phyloP scores from a whole-genome alignment of 495 filamentous ascomycete species.

The Amphirosellinia nigrospora region DNA sequence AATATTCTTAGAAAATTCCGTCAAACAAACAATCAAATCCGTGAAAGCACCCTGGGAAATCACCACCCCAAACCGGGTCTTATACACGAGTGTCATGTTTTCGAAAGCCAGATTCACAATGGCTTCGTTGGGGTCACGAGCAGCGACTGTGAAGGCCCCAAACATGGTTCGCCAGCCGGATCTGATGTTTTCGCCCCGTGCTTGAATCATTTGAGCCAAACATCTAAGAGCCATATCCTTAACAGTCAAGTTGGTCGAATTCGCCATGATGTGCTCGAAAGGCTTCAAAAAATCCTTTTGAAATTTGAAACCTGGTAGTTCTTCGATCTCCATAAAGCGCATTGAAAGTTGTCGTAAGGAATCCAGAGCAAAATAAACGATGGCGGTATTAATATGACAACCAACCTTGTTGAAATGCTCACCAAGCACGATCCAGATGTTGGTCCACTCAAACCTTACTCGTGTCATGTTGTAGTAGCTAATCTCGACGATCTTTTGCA shows the following conservation, averaged over 20 bases:
- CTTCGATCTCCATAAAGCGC: slow-evolving; percentile 98
- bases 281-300: slow-evolving; percentile 99
- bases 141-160: slow-evolving; percentile 95
- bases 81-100: slow-evolving; percentile 97
- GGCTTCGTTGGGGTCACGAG: slow-evolving; percentile 88
- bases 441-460: slow-evolving; percentile 97
- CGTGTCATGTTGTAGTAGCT: slow-evolving; percentile 99
- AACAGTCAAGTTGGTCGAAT: slow-evolving; percentile 85
- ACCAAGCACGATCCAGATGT: slow-evolving; percentile 93
- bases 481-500: slow-evolving; percentile 98
- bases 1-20: slow-evolving; percentile 97
- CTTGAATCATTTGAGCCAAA: slow-evolving; percentile 98
- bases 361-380: slow-evolving; percentile 96
- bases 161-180: slow-evolving; percentile 99
- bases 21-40: slow-evolving; percentile 93
- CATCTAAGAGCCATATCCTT: slow-evolving; percentile 99
- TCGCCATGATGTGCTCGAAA: slow-evolving; percentile 95
- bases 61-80: slow-evolving; percentile 93
- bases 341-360: slow-evolving; percentile 94
- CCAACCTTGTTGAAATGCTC: slow-evolving; percentile 98
- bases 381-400: slow-evolving; percentile 90
- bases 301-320: slow-evolving; percentile 98
- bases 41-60: slow-evolving; percentile 97
- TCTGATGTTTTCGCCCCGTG: slow-evolving; percentile 91
- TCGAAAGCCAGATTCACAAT: slow-evolving; percentile 97